These are phyloP conservation scores for Jaltomata sinuosa DNA, from an alignment of 257 asterid genomes.

Conservation along the genomic window DNA sequence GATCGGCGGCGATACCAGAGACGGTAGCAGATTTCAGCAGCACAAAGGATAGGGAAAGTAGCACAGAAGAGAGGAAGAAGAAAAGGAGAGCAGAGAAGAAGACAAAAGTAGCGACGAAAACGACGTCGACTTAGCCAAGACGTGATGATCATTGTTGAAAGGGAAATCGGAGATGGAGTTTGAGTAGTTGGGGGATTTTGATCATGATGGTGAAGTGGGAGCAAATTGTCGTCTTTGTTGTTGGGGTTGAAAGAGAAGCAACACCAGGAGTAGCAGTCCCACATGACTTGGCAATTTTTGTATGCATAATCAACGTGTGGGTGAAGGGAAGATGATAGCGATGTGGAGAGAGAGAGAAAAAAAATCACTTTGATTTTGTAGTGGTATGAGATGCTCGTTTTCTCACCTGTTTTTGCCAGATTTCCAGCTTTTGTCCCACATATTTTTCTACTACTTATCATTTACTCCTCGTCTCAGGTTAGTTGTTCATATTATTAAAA, in stretches of 20 bases:
- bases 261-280: background rate
- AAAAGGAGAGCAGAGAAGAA: slow-evolving; percentile 34
- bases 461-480: too few species aligned
- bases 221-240: background rate
- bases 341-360: background rate
- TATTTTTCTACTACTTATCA: too few species aligned
- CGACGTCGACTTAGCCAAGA: slow-evolving; percentile 33
- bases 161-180: slow-evolving; percentile 15
- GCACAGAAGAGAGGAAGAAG: slow-evolving; percentile 35
- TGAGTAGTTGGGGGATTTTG: background rate
- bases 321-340: background rate
- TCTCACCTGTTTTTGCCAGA: background rate
- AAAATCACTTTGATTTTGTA: background rate
- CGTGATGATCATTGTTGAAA: slow-evolving; percentile 16
- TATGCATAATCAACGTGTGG: background rate
- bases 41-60: slow-evolving; percentile 30
- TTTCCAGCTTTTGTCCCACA: background rate
- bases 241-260: background rate
- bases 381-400: background rate
- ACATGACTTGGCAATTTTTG: background rate
- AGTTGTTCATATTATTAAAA: too few species aligned
- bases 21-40: slow-evolving; percentile 16
- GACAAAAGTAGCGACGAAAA: slow-evolving; percentile 28
- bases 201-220: background rate
- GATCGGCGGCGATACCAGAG: slow-evolving; percentile 8